Evolutionary conservation across 192 early-diverging fungal genomes (phyloP).

Genomic region (Podila clonocystis): DNA sequence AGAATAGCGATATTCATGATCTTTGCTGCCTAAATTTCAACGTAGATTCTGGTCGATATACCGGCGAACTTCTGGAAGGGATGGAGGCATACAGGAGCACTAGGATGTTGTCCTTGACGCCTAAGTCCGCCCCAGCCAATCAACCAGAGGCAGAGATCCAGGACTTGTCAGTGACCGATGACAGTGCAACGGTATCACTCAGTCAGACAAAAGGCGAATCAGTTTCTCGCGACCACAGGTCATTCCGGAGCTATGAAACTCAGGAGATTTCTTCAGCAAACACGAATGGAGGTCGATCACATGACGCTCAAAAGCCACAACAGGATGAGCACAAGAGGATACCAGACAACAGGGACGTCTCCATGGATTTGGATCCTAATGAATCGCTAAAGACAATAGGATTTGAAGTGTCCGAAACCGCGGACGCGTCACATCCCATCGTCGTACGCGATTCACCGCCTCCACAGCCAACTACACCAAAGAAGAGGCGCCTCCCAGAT

Average conservation of each 20-base stretch:
- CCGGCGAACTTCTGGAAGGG: conserved; percentile 10
- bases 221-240: neutral
- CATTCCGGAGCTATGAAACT: neutral
- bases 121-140: neutral
- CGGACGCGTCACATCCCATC: neutral
- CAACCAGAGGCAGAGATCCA: conserved; percentile 29
- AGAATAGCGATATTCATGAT: neutral
- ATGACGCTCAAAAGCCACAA: no score
- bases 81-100: conserved; percentile 26
- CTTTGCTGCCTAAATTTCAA: no score
- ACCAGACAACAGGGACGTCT: no score
- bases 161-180: conserved; percentile 23
- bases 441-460: neutral
- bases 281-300: no score
- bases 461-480: neutral
- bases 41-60: conserved; percentile 7
- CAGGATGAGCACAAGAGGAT: no score
- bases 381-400: no score
- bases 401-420: neutral
- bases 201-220: neutral
- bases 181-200: neutral
- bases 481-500: conserved; percentile 22
- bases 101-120: conserved; percentile 8
- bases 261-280: no score
- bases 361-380: no score